Percentiles rank a stretch among this genome's conserved stretches.
Conservation (phyloP, 2,329 filamentous ascomycete genomes). For the Hysterium pulicare region DNA sequence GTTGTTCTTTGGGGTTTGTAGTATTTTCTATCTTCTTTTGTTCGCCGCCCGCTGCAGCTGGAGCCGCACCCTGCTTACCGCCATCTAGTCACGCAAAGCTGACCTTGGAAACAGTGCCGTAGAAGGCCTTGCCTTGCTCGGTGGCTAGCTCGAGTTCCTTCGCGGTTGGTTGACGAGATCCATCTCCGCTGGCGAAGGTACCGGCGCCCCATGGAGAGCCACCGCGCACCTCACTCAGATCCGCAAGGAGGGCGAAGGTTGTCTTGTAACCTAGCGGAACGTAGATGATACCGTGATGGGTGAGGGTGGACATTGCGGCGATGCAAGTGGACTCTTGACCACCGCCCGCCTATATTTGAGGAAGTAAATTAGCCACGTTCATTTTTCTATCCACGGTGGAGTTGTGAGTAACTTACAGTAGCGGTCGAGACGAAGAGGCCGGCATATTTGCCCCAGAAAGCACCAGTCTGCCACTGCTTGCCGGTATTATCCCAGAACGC, state of each 20-base stretch:
- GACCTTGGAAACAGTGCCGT: slow-evolving; percentile 69
- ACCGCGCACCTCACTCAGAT: slow-evolving; percentile 77
- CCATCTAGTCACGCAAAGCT: slow-evolving; percentile 76
- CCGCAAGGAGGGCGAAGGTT: slow-evolving; percentile 65
- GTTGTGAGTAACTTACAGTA: slow-evolving; percentile 42
- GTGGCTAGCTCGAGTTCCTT: slow-evolving; percentile 77
- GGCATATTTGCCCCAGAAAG: slow-evolving; percentile 81
- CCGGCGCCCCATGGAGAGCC: slow-evolving; percentile 91
- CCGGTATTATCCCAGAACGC: slow-evolving; percentile 68
- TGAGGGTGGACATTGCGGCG: slow-evolving; percentile 75
- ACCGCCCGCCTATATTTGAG: slow-evolving; percentile 57
- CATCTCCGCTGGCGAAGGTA: slow-evolving; percentile 76
- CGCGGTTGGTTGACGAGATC: slow-evolving; percentile 73
- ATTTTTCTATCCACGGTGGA: background rate
- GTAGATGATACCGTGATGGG: slow-evolving; percentile 93
- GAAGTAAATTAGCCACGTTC: background rate
- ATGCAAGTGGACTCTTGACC: slow-evolving; percentile 90
- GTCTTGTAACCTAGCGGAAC: slow-evolving; percentile 93
- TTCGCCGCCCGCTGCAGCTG: slow-evolving; percentile 16
- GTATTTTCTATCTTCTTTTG: slow-evolving; percentile 23
- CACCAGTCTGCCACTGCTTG: slow-evolving; percentile 74
- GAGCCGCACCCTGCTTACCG: slow-evolving; percentile 8
- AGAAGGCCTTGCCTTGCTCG: slow-evolving; percentile 83
- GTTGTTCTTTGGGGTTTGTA: slow-evolving; percentile 24
- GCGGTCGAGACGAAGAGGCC: slow-evolving; percentile 90